These are phyloP conservation scores for Elsinoe australis DNA, from an alignment of 2,329 filamentous ascomycete genomes.

Conservation along the genomic window DNA sequence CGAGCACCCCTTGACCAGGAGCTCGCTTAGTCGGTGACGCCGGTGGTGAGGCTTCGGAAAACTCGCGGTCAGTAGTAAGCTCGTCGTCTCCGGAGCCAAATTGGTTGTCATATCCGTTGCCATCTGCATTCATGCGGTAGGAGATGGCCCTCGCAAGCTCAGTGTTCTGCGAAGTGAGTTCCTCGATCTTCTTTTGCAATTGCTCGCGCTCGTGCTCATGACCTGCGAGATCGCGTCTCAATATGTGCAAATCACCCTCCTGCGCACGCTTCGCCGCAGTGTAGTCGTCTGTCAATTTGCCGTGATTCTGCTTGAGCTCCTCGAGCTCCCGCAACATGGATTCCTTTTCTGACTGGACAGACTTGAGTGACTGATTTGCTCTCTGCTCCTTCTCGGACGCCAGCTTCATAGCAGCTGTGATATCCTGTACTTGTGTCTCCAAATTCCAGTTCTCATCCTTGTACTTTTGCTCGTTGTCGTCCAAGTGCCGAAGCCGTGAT, in stretches of 20 bases:
- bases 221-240: slow-evolving; percentile 70
- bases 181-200: slow-evolving; percentile 78
- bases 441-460: slow-evolving; percentile 99
- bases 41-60: slow-evolving; percentile 84
- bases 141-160: slow-evolving; percentile 82
- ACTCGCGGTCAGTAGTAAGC: slow-evolving; percentile 45
- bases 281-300: slow-evolving; percentile 76
- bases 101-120: slow-evolving; percentile 28
- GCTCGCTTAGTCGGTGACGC: slow-evolving; percentile 86
- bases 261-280: slow-evolving; percentile 68
- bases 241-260: slow-evolving; percentile 76
- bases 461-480: slow-evolving; percentile 91
- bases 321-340: slow-evolving; percentile 78
- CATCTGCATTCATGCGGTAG: slow-evolving; percentile 48
- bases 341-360: slow-evolving; percentile 66
- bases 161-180: slow-evolving; percentile 79
- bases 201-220: slow-evolving; percentile 71
- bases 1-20: slow-evolving; percentile 82
- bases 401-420: slow-evolving; percentile 65
- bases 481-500: slow-evolving; percentile 71
- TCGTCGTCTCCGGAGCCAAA: slow-evolving; percentile 58
- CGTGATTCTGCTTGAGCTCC: slow-evolving; percentile 71
- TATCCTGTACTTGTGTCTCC: slow-evolving; percentile 83
- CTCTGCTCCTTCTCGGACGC: slow-evolving; percentile 75
- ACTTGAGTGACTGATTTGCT: slow-evolving; percentile 63